Evolutionary conservation across 768 basidiomycete species (phyloP), one percentile per base, ranked within the genome.

Genomic region (Arthromyces matolae): DNA sequence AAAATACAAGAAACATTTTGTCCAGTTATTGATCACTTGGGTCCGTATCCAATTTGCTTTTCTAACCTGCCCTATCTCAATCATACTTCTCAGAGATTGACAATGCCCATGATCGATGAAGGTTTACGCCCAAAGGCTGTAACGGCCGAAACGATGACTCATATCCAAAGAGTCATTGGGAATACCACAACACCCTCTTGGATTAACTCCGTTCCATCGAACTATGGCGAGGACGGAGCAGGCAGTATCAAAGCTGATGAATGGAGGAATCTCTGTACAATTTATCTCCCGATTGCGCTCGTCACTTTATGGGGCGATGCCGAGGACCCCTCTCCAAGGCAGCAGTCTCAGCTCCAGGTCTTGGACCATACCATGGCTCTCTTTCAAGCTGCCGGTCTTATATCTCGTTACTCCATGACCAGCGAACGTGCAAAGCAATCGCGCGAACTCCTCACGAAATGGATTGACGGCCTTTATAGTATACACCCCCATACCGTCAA

Each of bases 191-290:
- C 53, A 1, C 67, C 64, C 2, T 41, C 59, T 4, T 66, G 64
- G 64, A 12, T 65, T 13, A 47, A 55, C 31, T 52, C 59, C 1
- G 60, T 66, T 4, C 68, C 68, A 2, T 7, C 31, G 4, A 60
- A 64, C 25, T 67, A 56, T 42, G 60, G 66, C 10, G 57, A 60
- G 5, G 38, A 22, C 5, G 52, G 38, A 14, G 65, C 65, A 0
- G 65, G 71, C 5, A 63, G 54, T 0, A 50, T 72, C 29, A 73
- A 72, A 36, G 67, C 69, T 1, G 68, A 66, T 25, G 57, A 73
- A 47, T 73, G 71, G 69, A 47, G 59, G 5, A 52, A 53, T 0
- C 33, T 69, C 4, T 39, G 50, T 25, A 65, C 56, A 0, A 42
- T 70, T 14, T 66, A 66, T 42, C 53, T 73, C 3, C 70, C 70